Evolutionary conservation across 1,139 yeast species (phyloP), one percentile per base, ranked within the genome.

Genomic region (Debaryomyces udenii): DNA sequence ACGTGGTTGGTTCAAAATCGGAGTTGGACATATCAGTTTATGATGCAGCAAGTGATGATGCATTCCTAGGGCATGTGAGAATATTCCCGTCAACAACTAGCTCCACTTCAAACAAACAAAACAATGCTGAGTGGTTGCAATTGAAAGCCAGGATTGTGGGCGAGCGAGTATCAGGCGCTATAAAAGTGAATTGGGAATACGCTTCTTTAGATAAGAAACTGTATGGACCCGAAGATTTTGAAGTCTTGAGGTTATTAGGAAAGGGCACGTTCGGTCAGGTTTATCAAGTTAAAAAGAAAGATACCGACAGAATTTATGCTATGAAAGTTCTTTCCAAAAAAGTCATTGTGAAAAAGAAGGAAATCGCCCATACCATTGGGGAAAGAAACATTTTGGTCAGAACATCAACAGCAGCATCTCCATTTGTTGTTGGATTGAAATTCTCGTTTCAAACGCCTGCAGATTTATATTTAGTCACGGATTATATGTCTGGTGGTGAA

Each of bases 221-320:
- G 52, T 89, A 85, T 57, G 96, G 96, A 1, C 98, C 98, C 4
- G 85, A 85, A 44, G 97, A 93, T 66, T 93, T 93, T 63, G 96
- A 91, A 59, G 87, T 91, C 14, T 78, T 93, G 53, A 77, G 96
- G 56, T 72, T 93, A 41, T 74, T 93, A 47, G 99, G 99, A 46
- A 90, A 89, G 60, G 99, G 99, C 39, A 93, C 98, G 0, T 93
- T 93, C 72, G 99, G 99, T 24, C 96, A 88, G 66, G 99, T 93
- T 30, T 93, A 85, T 64, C 98, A 91, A 66, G 99, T 93, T 35
- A 83, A 86, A 52, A 93, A 91, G 74, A 77, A 76, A 55, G 98
- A 91, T 58, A 89, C 95, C 3, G 80, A 81, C 43, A 78, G 97
- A 53, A 84, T 93, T 45, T 93, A 93, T 61, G 99, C 99, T 35